Percentiles rank a stretch among this genome's conserved stretches.
Conservation (phyloP, 169 alveolate species). For the Cryptosporidium sp. region DNA sequence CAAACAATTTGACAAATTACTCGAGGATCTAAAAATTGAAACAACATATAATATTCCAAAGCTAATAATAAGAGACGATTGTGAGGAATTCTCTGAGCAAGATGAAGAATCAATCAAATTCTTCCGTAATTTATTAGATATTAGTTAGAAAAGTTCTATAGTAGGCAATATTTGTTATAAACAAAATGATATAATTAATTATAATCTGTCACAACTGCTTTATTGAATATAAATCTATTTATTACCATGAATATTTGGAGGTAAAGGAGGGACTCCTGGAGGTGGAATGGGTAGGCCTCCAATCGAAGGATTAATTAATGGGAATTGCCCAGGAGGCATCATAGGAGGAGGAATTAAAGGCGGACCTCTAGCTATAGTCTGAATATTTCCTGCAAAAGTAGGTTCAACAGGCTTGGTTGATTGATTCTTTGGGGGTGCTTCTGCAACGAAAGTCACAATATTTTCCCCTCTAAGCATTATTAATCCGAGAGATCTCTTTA, state of each 20-base stretch:
- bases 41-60: conserved; percentile 31
- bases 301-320: conserved; percentile 28
- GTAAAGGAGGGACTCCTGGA: conserved; percentile 24
- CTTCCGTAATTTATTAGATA: conserved; percentile 43
- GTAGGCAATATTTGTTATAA: not conserved
- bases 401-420: conserved; percentile 77
- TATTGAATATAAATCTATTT: not conserved
- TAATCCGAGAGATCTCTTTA: conserved; percentile 96
- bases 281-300: conserved; percentile 45
- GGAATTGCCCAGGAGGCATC: conserved; percentile 34
- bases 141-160: not conserved
- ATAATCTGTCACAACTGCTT: not conserved
- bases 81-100: conserved; percentile 65
- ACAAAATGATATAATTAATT: not conserved
- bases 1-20: not conserved
- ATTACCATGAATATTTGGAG: conserved; percentile 46
- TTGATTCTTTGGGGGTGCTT: conserved; percentile 95
- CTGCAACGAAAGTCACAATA: conserved; percentile 96
- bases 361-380: conserved; percentile 51
- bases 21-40: conserved; percentile 11
- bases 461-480: conserved; percentile 97
- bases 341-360: conserved; percentile 44
- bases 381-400: conserved; percentile 41
- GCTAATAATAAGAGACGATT: conserved; percentile 13
- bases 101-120: conserved; percentile 57